A percentile compares a stretch with the other conserved stretches of the same genome.
phyloP scores from a whole-genome alignment of 2,329 filamentous ascomycete species.

The Madurella mycetomatis region DNA sequence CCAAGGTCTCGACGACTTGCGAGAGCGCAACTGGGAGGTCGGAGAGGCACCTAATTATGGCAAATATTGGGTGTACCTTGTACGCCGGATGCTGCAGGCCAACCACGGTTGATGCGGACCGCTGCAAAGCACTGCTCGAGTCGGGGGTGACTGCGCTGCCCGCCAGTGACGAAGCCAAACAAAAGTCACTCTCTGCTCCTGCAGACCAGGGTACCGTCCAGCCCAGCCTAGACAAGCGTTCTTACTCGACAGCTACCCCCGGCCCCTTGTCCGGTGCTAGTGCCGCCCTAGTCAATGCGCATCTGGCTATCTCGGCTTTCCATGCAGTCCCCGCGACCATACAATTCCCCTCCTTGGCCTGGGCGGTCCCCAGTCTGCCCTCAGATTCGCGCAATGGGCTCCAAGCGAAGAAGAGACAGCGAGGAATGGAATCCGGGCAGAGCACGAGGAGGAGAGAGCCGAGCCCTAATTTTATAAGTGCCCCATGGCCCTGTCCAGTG shows the following conservation, averaged over 20 bases:
- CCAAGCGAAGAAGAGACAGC: slow-evolving; percentile 15
- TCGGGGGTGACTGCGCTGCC: slow-evolving; percentile 15
- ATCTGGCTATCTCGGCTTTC: slow-evolving; percentile 24
- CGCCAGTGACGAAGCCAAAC: slow-evolving; percentile 23
- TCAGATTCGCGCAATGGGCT: slow-evolving; percentile 16
- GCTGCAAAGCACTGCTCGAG: slow-evolving; percentile 17
- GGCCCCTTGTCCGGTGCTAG: slow-evolving; percentile 19
- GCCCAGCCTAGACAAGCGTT: slow-evolving; percentile 15
- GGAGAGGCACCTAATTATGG: slow-evolving; percentile 37
- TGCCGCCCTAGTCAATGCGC: slow-evolving; percentile 24
- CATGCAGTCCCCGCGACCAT: slow-evolving; percentile 19
- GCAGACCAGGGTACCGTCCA: slow-evolving; percentile 20
- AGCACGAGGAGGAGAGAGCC: slow-evolving; percentile 13
- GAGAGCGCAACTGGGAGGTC: slow-evolving; percentile 10
- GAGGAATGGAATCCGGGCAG: slow-evolving; percentile 8
- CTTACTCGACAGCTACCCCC: slow-evolving; percentile 20
- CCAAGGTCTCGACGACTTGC: slow-evolving; percentile 11
- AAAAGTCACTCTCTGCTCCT: slow-evolving; percentile 23
- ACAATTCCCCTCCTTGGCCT: slow-evolving; percentile 12
- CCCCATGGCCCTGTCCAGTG: slow-evolving; percentile 37
- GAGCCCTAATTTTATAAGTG: slow-evolving; percentile 45
- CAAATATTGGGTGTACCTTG: slow-evolving; percentile 31
- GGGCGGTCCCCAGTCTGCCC: slow-evolving; percentile 20
- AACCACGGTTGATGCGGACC: slow-evolving; percentile 20
- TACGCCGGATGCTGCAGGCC: slow-evolving; percentile 19